Conservation (phyloP, 257 asterid species). For the Solanum virginianum region DNA sequence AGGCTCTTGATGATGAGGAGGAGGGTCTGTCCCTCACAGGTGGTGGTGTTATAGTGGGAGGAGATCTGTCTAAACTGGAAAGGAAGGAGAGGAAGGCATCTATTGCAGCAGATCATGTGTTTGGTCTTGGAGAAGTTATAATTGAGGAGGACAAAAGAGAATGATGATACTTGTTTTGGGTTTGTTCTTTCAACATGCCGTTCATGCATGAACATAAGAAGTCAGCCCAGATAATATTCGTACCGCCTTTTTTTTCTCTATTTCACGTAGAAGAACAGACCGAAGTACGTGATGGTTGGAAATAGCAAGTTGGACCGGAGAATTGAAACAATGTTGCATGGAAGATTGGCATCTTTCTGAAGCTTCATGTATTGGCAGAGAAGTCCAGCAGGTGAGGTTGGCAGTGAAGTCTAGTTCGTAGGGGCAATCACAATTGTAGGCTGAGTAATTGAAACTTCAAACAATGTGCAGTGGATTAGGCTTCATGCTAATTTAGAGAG, state of each 20-base stretch:
- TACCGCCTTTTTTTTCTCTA: background rate
- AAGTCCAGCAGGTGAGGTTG: background rate
- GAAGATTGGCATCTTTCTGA: background rate
- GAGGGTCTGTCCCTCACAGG: constrained; percentile 71
- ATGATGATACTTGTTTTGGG: background rate
- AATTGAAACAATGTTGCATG: background rate
- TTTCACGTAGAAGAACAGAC: background rate
- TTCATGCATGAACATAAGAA: background rate
- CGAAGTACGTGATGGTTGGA: background rate
- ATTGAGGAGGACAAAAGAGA: constrained; percentile 34
- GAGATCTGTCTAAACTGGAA: constrained; percentile 58
- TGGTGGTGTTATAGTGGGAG: constrained; percentile 45
- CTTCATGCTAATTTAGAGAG: background rate
- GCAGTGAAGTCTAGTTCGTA: background rate
- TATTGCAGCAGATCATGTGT: constrained; percentile 56
- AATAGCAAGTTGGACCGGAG: background rate
- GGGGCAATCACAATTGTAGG: background rate
- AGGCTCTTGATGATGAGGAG: constrained; percentile 85
- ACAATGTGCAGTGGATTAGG: background rate
- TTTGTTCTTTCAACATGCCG: background rate
- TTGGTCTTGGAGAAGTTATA: constrained; percentile 24
- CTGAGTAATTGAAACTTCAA: background rate
- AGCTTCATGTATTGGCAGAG: background rate
- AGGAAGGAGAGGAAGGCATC: constrained; percentile 34
- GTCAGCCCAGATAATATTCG: background rate